Base-by-base conservation (phyloP, 2,329 filamentous ascomycete genomes). In the Cercospora zeina region DNA sequence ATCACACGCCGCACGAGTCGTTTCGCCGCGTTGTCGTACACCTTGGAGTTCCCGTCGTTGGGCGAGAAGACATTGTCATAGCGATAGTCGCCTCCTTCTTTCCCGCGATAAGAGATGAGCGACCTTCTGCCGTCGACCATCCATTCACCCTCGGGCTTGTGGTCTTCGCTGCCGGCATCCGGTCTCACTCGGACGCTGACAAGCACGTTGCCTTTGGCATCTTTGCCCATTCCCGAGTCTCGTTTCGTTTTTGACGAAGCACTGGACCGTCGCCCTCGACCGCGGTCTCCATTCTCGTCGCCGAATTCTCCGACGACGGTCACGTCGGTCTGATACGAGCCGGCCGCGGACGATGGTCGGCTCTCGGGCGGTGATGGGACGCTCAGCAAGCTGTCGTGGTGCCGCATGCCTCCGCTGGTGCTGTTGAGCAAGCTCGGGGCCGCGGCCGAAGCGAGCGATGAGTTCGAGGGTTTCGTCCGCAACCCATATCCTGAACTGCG, bases 61-160 rank as follows among this genome's bases (percentile, higher is more conserved):
- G 92, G 90, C 55, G 91, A 87, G 77, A 99, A 99, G 65, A 97
- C 95, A 78, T 97, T 97, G 80, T 99, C 95, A 78, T 97, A 97
- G 73, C 85, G 87, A 76, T 97, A 95, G 73, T 97, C 91, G 58
- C 93, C 95, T 34, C 89, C 91, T 77, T 97, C 95, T 69, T 90
- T 91, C 63, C 95, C 93, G 65, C 85, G 85, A 72, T 93, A 96
- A 8, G 90, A 85, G 60, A 99, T 89, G 37, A 96, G 79, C 16
- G 91, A 89, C 71, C 87, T 87, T 71, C 91, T 87, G 33, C 89
- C 89, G 74, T 97, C 93, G 3, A 99, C 89, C 80, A 91, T 85
- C 95, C 93, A 99, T 73, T 97, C 95, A 31, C 87, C 86, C 63
- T 95, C 90, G 7, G 85, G 79, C 62, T 85, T 83, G 19, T 70